phyloP scores from a whole-genome alignment of 2,329 filamentous ascomycete species.

The Drechslerella stenobrocha region DNA sequence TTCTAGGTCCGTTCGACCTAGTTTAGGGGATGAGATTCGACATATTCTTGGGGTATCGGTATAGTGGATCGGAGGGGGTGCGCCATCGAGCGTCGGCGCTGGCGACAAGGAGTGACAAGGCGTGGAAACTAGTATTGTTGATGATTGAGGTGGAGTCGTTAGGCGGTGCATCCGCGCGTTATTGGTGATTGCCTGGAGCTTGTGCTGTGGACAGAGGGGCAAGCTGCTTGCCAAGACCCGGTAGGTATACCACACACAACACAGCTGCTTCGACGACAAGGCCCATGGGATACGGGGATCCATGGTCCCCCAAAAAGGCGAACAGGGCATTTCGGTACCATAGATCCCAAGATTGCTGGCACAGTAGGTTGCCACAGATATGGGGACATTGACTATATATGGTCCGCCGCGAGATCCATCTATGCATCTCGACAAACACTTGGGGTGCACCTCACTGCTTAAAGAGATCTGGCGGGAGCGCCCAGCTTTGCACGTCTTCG shows the following conservation, averaged over 20 bases:
- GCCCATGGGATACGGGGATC: constrained; percentile 85
- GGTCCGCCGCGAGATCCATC: constrained; percentile 74
- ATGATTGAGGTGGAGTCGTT: background rate
- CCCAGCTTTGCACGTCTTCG: constrained; percentile 78
- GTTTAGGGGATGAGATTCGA: constrained; percentile 10
- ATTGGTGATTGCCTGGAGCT: background rate
- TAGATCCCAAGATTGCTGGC: constrained; percentile 69
- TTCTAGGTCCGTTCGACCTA: constrained; percentile 42
- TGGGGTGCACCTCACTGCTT: constrained; percentile 73
- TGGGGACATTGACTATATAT: constrained; percentile 80
- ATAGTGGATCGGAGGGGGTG: constrained; percentile 25
- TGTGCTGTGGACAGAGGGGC: constrained; percentile 15
- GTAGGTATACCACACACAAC: constrained; percentile 17
- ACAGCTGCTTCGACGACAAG: too few relatives aligned
- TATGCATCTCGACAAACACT: constrained; percentile 69
- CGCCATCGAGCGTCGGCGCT: constrained; percentile 32
- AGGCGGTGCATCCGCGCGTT: background rate
- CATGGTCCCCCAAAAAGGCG: constrained; percentile 76
- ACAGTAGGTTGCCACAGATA: constrained; percentile 69
- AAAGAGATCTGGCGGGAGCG: constrained; percentile 73
- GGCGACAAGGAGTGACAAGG: background rate
- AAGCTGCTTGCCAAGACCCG: constrained; percentile 21
- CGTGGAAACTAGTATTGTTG: background rate
- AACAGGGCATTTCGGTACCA: constrained; percentile 72
- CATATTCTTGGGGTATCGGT: constrained; percentile 22